These are phyloP conservation scores for Dryadomyces quercivorus DNA, from an alignment of 2,329 filamentous ascomycete genomes.

Conservation along the genomic window DNA sequence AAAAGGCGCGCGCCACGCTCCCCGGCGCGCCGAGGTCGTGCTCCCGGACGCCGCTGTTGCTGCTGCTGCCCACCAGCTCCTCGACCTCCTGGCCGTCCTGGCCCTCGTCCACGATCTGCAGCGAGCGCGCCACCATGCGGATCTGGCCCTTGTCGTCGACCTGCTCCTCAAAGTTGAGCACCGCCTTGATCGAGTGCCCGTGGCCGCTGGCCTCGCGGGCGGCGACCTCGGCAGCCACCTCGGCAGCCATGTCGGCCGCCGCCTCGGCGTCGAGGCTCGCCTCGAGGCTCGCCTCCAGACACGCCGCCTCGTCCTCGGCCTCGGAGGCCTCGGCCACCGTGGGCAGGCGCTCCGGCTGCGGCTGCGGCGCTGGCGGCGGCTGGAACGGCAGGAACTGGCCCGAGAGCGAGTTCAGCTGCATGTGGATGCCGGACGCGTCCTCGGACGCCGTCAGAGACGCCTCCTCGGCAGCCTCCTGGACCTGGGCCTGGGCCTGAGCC, in stretches of 20 bases:
- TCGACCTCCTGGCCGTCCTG: neutral
- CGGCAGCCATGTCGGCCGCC: conserved; percentile 19
- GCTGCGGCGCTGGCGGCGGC: conserved; percentile 67
- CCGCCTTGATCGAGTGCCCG: conserved; percentile 48
- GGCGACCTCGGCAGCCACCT: conserved; percentile 15
- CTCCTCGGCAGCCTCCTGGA: no score
- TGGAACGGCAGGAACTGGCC: conserved; percentile 69
- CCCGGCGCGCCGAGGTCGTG: conserved; percentile 7
- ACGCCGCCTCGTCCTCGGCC: conserved; percentile 13
- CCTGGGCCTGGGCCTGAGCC: no score
- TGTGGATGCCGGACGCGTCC: conserved; percentile 38
- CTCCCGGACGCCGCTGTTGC: no score
- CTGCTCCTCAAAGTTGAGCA: conserved; percentile 57
- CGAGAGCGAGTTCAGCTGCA: conserved; percentile 57
- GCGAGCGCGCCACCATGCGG: conserved; percentile 48
- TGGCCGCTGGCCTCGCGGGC: conserved; percentile 18
- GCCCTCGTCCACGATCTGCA: conserved; percentile 38
- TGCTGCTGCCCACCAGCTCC: neutral
- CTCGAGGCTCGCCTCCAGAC: conserved; percentile 21
- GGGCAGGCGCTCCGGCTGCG: conserved; percentile 21
- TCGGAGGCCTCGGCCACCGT: conserved; percentile 2
- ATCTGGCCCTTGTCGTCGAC: conserved; percentile 46
- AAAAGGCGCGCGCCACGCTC: conserved; percentile 39
- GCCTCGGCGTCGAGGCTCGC: conserved; percentile 25
- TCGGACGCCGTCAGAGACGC: no score